phyloP scores from a whole-genome alignment of 495 filamentous ascomycete genomes.

The Tuber aestivum region DNA sequence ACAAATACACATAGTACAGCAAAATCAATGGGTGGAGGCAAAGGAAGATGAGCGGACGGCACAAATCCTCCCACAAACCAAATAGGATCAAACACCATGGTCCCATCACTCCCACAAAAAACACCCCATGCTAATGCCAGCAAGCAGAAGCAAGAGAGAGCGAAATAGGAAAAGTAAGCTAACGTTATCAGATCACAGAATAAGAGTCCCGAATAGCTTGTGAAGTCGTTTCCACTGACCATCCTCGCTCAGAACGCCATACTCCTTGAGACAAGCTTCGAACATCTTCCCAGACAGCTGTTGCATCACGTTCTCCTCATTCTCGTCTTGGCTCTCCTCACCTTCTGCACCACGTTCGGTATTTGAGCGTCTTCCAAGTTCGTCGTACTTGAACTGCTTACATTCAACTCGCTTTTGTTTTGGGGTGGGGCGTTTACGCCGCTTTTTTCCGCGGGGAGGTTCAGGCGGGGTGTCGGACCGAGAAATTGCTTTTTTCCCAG shows the following conservation, averaged over 20 bases:
- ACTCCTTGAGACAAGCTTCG: conserved; percentile 50
- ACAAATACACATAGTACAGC: not conserved
- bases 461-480: conserved; percentile 6
- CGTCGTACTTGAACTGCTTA: conserved; percentile 21
- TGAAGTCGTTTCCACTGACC: conserved; percentile 51
- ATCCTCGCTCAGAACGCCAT: conserved; percentile 46
- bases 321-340: conserved; percentile 31
- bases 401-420: conserved; percentile 35
- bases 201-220: conserved; percentile 49
- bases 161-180: not conserved
- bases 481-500: not conserved
- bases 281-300: conserved; percentile 36
- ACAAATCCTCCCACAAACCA: not conserved
- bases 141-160: not conserved
- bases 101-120: not conserved
- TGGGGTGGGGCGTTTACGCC: conserved; percentile 5
- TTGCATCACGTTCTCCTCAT: not conserved
- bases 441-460: conserved; percentile 27
- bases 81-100: not conserved
- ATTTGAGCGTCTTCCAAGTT: conserved; percentile 29
- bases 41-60: not conserved
- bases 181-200: conserved; percentile 24
- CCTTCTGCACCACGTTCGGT: conserved; percentile 18
- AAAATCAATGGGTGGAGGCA: not conserved
- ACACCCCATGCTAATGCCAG: not conserved